Evolutionary conservation across 2,329 filamentous ascomycete genomes (phyloP).

Genomic region (Phialocephala subalpina): DNA sequence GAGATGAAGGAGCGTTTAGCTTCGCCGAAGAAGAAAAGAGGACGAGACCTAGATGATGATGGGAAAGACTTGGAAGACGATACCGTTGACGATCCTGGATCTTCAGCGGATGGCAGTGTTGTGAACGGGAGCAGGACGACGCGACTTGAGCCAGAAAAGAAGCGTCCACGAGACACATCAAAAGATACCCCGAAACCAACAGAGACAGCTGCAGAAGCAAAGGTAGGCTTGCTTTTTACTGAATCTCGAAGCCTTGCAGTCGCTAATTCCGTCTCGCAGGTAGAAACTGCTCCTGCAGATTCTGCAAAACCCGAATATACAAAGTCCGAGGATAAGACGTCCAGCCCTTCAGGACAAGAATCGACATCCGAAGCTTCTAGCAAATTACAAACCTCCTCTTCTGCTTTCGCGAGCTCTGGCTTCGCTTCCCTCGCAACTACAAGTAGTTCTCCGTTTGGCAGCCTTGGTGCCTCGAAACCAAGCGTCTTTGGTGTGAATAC

Average conservation of each 20-base stretch:
- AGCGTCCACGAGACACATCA: conserved; percentile 62
- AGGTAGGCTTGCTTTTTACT: conserved; percentile 29
- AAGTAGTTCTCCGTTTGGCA: conserved; percentile 69
- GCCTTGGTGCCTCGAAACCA: conserved; percentile 57
- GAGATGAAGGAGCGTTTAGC: conserved; percentile 58
- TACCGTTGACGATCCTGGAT: conserved; percentile 47
- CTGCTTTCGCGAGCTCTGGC: conserved; percentile 73
- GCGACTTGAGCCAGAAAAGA: conserved; percentile 70
- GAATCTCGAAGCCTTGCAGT: conserved; percentile 6
- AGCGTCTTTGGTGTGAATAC: conserved; percentile 56
- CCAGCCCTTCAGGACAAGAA: conserved; percentile 19
- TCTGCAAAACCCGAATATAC: conserved; percentile 10
- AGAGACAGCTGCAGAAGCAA: conserved; percentile 34
- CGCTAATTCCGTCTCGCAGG: conserved; percentile 27
- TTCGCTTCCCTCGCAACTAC: conserved; percentile 72
- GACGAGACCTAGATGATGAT: conserved; percentile 52
- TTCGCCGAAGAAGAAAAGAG: conserved; percentile 72
- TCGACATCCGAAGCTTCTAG: conserved; percentile 28
- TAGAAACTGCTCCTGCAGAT: not conserved
- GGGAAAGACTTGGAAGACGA: conserved; percentile 46
- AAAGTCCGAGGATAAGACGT: conserved; percentile 16
- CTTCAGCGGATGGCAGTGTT: conserved; percentile 52
- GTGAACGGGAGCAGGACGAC: conserved; percentile 40
- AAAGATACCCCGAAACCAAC: conserved; percentile 40
- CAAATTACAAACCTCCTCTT: conserved; percentile 57